Conservation (phyloP, 2,329 filamentous ascomycete genomes). For the Uncinocarpus reesii region DNA sequence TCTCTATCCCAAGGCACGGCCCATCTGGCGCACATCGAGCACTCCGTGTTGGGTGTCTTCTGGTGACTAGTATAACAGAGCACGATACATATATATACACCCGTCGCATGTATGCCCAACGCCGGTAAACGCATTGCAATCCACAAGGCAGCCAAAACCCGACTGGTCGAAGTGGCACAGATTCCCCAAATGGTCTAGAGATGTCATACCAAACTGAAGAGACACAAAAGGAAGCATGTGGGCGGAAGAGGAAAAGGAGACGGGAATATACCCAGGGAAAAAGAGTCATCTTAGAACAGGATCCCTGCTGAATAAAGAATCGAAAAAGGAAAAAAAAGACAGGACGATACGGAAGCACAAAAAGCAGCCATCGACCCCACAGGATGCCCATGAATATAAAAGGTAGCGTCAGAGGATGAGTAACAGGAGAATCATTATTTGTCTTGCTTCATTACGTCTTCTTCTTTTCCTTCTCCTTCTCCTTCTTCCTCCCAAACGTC, state of each 20-base stretch:
- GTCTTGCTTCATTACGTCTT: slow-evolving; percentile 9
- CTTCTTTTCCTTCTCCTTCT: slow-evolving; percentile 11
- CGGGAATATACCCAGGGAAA: not conserved
- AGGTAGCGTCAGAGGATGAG: not conserved
- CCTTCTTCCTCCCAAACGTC: slow-evolving; percentile 18
- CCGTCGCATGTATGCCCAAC: not conserved
- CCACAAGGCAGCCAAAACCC: not conserved
- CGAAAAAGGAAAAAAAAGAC: not conserved
- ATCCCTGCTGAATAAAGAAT: not conserved
- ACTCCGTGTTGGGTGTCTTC: not conserved
- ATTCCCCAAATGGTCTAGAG: not conserved
- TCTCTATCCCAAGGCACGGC: no score
- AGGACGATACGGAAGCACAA: not conserved
- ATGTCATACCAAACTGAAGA: not conserved
- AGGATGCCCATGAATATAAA: not conserved
- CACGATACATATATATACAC: not conserved
- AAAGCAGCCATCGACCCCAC: not conserved
- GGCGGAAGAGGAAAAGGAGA: not conserved
- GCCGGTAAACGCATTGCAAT: not conserved
- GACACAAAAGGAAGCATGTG: no score
- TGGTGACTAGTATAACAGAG: not conserved
- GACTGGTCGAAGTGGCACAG: not conserved
- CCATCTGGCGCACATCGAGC: no score
- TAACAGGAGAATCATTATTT: not conserved
- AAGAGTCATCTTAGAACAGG: not conserved